Conservation (phyloP, 2,329 filamentous ascomycete genomes). For the Dichotomopilus funicola region DNA sequence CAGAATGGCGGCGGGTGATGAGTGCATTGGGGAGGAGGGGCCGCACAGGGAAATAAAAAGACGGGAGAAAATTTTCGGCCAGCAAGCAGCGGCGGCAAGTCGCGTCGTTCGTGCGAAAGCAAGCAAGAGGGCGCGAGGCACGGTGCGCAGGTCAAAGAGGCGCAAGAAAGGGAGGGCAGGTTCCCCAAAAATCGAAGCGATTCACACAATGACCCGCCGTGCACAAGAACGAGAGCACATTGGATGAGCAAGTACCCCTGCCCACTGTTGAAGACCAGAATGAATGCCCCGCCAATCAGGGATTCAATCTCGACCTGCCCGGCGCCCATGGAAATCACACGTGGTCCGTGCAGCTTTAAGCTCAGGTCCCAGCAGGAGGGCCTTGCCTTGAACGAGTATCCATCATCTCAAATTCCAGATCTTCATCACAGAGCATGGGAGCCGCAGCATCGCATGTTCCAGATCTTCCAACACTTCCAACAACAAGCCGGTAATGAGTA, state of each 20-base stretch:
- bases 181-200: conserved; percentile 15
- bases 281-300: conserved; percentile 14
- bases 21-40: conserved; percentile 21
- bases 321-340: background rate
- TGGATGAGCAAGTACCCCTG: conserved; percentile 10
- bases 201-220: conserved; percentile 10
- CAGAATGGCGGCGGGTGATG: conserved; percentile 15
- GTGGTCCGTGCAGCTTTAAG: conserved; percentile 1
- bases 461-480: no score
- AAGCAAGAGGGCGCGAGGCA: background rate
- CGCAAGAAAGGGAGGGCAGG: conserved; percentile 10
- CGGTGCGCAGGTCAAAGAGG: conserved; percentile 12
- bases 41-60: background rate
- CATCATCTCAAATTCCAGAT: background rate
- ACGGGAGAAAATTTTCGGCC: no score
- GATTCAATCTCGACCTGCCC: background rate
- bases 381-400: background rate
- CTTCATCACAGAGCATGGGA: background rate
- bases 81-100: background rate
- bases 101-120: conserved; percentile 3
- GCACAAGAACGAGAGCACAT: conserved; percentile 9
- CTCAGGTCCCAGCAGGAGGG: background rate
- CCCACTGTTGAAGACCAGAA: background rate
- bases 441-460: no score
- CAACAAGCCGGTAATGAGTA: no score